Base-by-base conservation (phyloP, 73 alveolate genomes). In the Uronychia binucleata region DNA sequence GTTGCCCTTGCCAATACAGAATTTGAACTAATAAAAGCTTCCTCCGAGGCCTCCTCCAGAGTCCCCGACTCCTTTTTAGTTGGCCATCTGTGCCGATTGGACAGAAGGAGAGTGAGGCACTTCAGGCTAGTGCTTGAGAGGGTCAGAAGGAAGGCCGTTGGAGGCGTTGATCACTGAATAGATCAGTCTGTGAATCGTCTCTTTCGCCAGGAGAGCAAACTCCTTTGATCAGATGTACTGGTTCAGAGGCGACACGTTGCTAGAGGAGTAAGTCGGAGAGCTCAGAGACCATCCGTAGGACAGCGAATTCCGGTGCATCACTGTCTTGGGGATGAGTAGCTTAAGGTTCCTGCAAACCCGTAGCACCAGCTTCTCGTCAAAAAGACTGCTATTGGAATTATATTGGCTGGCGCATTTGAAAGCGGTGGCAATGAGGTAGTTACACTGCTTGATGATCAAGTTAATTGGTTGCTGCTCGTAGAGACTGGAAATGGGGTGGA, bases 1-100 rank as follows among this genome's bases (percentile, higher is more conserved):
- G 59, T 85, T 85, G 26, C 91, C 91, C 57, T 85, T 85, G 5
- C 91, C 91, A 27, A 85, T 81, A 31, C 33, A 85, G 67, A 46
- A 85, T 26, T 81, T 31, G 1, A 35, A 19, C 30, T 77, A 35
- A 34, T 82, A 60, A 14, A 81, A 46, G 19, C 58, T 77, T 67
- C 14, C 78, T 26, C 78, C 67, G 5, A 19, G 19, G 19, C n/a
- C n/a, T 46, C n/a, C 5, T 46, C 67, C 67, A 46, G 5, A 19
- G 67, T 19, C 19, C 19, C 5, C 19, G n/a, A 46, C 5, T 46
- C n/a, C 67, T 5, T 46, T 46, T 46, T n/a, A n/a, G n/a, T n/a
- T n/a, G n/a, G n/a, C n/a, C n/a, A n/a, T n/a, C n/a, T n/a, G n/a
- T n/a, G n/a, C n/a, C n/a, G n/a, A n/a, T n/a, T n/a, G n/a, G n/a